These are phyloP conservation scores for Limonium bicolor DNA, from an alignment of 148 eudicot genomes.

Conservation along the genomic window DNA sequence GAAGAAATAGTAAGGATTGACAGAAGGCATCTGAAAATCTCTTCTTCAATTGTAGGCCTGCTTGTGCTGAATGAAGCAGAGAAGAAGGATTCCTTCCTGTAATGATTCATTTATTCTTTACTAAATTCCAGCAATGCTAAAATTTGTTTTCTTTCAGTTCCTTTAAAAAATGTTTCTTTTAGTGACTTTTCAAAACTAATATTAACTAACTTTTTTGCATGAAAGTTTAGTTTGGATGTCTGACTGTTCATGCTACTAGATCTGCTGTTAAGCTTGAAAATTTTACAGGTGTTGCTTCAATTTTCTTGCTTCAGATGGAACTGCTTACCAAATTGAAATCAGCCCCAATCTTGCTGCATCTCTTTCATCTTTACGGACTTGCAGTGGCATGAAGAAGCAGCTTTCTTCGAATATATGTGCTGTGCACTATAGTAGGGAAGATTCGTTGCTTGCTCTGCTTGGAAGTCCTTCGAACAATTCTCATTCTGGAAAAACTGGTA, in stretches of 20 bases:
- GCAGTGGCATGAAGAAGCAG: slow-evolving; percentile 32
- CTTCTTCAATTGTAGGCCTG: slow-evolving; percentile 48
- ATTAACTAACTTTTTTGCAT: too few species aligned
- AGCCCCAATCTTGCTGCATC: slow-evolving; percentile 68
- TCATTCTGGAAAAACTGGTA: too few species aligned
- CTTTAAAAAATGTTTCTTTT: too few species aligned
- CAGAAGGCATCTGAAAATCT: slow-evolving; percentile 37
- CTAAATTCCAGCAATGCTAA: too few species aligned
- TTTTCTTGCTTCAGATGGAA: slow-evolving; percentile 68
- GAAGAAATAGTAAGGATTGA: slow-evolving; percentile 77
- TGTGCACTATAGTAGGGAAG: slow-evolving; percentile 39
- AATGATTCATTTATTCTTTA: slow-evolving; percentile 28
- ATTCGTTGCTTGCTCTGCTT: slow-evolving; percentile 51
- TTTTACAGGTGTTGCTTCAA: slow-evolving; percentile 73
- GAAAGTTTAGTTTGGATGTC: too few species aligned
- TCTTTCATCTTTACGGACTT: slow-evolving; percentile 31
- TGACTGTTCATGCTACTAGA: too few species aligned
- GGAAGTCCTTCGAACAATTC: slow-evolving; percentile 30
- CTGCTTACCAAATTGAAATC: slow-evolving; percentile 65
- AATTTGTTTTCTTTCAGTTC: too few species aligned
- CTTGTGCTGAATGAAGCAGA: slow-evolving; percentile 36
- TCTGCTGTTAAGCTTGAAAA: slow-evolving; percentile 6
- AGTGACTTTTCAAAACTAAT: too few species aligned
- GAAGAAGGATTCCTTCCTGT: slow-evolving; percentile 46
- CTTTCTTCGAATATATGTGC: slow-evolving; percentile 36